Evolutionary conservation across 768 basidiomycete genomes (phyloP).

Genomic region (Termitomyces sp.): DNA sequence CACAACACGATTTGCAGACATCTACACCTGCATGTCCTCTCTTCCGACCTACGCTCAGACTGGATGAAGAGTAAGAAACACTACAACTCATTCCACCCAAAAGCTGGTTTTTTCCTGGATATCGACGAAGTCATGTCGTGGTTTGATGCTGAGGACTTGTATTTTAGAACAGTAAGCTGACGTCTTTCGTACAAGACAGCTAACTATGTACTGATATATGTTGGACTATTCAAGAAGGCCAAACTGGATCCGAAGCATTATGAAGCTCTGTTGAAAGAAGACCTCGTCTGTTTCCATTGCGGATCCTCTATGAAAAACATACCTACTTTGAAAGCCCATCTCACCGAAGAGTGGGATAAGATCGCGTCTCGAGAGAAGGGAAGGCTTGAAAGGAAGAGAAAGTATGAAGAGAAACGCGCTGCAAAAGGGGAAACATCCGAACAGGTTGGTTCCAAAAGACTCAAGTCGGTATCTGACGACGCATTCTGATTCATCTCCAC

Average conservation of each 20-base stretch:
- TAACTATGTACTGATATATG: not conserved
- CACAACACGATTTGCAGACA: constrained; percentile 41
- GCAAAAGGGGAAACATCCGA: not conserved
- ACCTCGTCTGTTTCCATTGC: constrained; percentile 69
- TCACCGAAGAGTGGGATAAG: constrained; percentile 68
- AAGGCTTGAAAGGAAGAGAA: constrained; percentile 35
- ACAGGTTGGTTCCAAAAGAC: constrained; percentile 9
- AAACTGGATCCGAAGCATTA: constrained; percentile 45
- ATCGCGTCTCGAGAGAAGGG: constrained; percentile 35
- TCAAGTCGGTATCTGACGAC: not conserved
- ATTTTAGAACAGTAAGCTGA: constrained; percentile 41
- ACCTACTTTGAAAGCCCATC: constrained; percentile 67
- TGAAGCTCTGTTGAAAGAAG: constrained; percentile 62
- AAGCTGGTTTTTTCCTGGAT: constrained; percentile 76
- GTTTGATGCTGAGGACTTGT: constrained; percentile 64
- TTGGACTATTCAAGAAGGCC: constrained; percentile 37
- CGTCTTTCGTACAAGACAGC: constrained; percentile 1
- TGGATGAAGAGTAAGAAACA: constrained; percentile 84
- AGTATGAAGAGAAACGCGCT: constrained; percentile 22
- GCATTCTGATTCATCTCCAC: not conserved
- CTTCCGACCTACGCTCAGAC: constrained; percentile 66
- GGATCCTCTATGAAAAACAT: constrained; percentile 59
- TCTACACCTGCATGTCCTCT: constrained; percentile 81
- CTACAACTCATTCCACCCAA: constrained; percentile 87
- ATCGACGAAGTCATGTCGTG: constrained; percentile 74